Base-by-base conservation (phyloP, 2,329 filamentous ascomycete genomes). In the Ophiocordyceps camponoti-saundersi region DNA sequence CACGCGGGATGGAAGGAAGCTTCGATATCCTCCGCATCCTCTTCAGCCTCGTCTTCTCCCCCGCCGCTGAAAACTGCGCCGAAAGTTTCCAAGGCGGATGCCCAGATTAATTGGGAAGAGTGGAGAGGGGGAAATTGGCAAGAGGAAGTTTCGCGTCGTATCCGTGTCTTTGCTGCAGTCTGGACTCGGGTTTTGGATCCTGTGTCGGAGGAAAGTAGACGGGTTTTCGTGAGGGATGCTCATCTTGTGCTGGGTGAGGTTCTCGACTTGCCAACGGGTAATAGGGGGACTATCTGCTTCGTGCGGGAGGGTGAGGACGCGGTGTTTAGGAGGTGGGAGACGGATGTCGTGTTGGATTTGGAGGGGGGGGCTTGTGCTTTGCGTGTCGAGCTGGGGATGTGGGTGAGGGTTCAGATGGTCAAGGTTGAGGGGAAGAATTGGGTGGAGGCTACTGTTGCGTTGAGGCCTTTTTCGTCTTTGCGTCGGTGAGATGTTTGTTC, bases 51-150 rank as follows among this genome's bases (percentile, higher is more conserved):
- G n/a, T 11, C 4, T 52, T 21, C 49, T 47, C 46, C 59, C 29
- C 6, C 22, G 44, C 18, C 43, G 13, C 53, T 61, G 2, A 48
- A 47, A 23, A 73, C 82, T 55, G 90, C 90, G 1, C 75, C 77
- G 1, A 95, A 95, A 58, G 76, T 95, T 49, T 75, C 64, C 1
- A 74, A 80, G 47, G 63, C 70, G 6, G 78, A 90, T 54, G 65
- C 69, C 2, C 72, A 77, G 49, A 63, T 94, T 8, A 64, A 79
- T 50, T 86, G 81, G 72, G 42, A 42, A 1, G 43, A 52, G 3
- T 77, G 76, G 69, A 64, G n/a, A n/a, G n/a, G n/a, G n/a, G n/a
- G n/a, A n/a, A n/a, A n/a, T n/a, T n/a, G n/a, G n/a, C n/a, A n/a
- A n/a, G n/a, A n/a, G n/a, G n/a, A n/a, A n/a, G n/a, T n/a, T n/a